Evolutionary conservation across 805 yeast genomes (phyloP).

Genomic region (Candida suzukii): DNA sequence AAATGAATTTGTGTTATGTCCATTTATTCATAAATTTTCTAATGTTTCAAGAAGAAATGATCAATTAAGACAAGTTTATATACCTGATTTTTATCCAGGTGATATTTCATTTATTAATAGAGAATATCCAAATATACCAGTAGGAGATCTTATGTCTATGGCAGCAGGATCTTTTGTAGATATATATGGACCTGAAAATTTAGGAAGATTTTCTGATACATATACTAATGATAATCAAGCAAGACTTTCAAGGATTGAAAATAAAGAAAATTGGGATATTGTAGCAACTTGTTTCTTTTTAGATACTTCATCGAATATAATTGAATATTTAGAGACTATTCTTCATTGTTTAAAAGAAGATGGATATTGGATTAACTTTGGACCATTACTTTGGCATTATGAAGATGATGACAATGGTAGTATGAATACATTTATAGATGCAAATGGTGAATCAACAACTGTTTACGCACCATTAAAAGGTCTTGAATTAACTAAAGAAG

Average conservation of each 20-base stretch:
- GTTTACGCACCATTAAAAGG: conserved; percentile 39
- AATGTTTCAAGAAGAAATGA: conserved; percentile 36
- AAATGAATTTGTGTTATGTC: conserved; percentile 38
- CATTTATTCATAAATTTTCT: conserved; percentile 47
- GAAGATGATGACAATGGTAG: conserved; percentile 39
- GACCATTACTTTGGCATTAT: conserved; percentile 68
- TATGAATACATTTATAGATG: conserved; percentile 14
- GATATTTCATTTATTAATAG: conserved; percentile 27
- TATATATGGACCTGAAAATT: conserved; percentile 47
- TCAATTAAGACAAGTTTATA: conserved; percentile 41
- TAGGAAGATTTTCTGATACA: conserved; percentile 25
- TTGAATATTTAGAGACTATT: conserved; percentile 49
- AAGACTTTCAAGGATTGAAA: conserved; percentile 33
- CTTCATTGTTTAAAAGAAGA: conserved; percentile 33
- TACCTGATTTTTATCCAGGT: conserved; percentile 48
- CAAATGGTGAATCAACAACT: conserved; percentile 12
- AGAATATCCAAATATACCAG: conserved; percentile 32
- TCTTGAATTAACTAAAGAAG: conserved; percentile 52
- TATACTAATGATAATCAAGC: conserved; percentile 32
- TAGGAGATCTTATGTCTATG: conserved; percentile 56
- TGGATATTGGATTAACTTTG: conserved; percentile 60
- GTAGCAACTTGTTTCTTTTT: conserved; percentile 52
- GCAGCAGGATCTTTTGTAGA: conserved; percentile 69
- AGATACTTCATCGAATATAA: conserved; percentile 56
- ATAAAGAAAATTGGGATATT: conserved; percentile 33